Conservation (phyloP, 2,329 filamentous ascomycete species). For the Fusarium sulawesiense region DNA sequence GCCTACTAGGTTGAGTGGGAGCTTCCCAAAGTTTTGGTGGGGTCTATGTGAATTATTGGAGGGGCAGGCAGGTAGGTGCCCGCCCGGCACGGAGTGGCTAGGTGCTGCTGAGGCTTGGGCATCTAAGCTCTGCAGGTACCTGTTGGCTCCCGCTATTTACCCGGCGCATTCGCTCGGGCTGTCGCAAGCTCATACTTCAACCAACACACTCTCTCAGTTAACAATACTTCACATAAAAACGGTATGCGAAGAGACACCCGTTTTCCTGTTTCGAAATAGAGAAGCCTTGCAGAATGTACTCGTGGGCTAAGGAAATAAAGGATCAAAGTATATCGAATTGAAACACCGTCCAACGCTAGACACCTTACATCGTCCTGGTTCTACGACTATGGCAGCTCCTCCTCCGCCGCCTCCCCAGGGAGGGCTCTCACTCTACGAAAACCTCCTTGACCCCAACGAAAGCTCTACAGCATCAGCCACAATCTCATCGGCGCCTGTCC, state of each 20-base stretch:
- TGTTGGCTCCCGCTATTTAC: constrained; percentile 45
- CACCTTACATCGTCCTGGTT: neutral
- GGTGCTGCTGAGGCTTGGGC: neutral
- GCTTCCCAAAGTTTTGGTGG: constrained; percentile 47
- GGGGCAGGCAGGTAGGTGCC: constrained; percentile 42
- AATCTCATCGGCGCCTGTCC: constrained; percentile 81
- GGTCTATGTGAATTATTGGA: constrained; percentile 48
- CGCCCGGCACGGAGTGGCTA: neutral
- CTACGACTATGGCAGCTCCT: constrained; percentile 46
- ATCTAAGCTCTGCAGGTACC: neutral
- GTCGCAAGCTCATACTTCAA: neutral
- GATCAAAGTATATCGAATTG: neutral
- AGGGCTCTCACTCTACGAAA: constrained; percentile 83
- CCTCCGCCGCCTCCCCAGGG: constrained; percentile 54
- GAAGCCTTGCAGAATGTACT: neutral
- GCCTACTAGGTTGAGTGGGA: constrained; percentile 5
- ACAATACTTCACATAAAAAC: neutral
- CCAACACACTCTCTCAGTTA: neutral
- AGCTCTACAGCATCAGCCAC: constrained; percentile 63
- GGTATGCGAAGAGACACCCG: neutral
- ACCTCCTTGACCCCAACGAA: constrained; percentile 75
- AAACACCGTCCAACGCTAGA: neutral
- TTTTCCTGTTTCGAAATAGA: neutral
- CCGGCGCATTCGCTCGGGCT: constrained; percentile 41
- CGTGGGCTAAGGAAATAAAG: neutral